Evolutionary conservation across 768 basidiomycete genomes (phyloP).

Genomic region (Cyclocybe cylindracea): DNA sequence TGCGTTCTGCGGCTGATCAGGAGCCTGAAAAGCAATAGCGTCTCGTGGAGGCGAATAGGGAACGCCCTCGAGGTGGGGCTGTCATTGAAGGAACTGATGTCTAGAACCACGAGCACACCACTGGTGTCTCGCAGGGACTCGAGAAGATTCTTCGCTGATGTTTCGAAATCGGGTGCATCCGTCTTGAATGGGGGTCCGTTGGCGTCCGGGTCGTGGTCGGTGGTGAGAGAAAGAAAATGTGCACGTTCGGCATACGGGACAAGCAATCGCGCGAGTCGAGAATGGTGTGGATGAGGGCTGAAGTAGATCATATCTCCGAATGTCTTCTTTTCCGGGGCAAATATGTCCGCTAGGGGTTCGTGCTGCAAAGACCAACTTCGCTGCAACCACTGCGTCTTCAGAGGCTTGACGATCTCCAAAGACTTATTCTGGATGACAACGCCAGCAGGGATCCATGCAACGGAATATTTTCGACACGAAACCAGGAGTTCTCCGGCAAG

Average conservation of each 20-base stretch:
- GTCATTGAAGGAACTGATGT: slow-evolving; percentile 10
- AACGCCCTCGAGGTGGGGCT: slow-evolving; percentile 3
- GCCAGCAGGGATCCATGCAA: slow-evolving; percentile 25
- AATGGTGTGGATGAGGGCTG: background rate
- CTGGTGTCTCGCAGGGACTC: background rate
- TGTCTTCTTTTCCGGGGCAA: background rate
- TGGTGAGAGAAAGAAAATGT: background rate
- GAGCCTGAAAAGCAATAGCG: slow-evolving; percentile 11
- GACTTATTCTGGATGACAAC: slow-evolving; percentile 10
- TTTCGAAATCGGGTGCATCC: background rate
- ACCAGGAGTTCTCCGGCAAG: slow-evolving; percentile 23
- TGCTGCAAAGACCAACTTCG: slow-evolving; percentile 10
- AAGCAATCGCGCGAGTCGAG: background rate
- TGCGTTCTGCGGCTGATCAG: slow-evolving; percentile 2
- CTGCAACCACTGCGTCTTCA: slow-evolving; percentile 6
- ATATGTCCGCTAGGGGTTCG: background rate
- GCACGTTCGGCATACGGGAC: background rate
- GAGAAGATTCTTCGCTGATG: background rate
- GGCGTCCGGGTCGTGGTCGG: background rate
- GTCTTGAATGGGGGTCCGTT: background rate
- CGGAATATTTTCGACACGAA: slow-evolving; percentile 28
- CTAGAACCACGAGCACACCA: slow-evolving; percentile 8
- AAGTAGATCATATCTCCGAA: slow-evolving; percentile 6
- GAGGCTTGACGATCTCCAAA: background rate
- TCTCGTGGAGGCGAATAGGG: slow-evolving; percentile 2